phyloP scores from a whole-genome alignment of 2,329 filamentous ascomycete genomes.

The Reticulascus tulasneorum region DNA sequence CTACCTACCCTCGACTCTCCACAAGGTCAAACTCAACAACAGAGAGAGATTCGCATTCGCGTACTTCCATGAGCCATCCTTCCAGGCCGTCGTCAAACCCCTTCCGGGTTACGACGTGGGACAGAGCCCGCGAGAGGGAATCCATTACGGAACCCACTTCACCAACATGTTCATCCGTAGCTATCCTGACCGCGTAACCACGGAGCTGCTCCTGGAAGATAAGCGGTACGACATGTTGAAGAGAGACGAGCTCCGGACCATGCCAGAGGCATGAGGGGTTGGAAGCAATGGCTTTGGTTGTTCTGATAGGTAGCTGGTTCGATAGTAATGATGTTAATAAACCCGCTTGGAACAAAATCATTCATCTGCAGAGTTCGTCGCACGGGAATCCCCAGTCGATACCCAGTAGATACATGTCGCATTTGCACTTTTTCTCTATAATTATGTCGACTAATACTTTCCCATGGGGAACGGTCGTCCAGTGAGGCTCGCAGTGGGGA shows the following conservation, averaged over 20 bases:
- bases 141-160: constrained; percentile 49
- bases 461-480: too few species aligned
- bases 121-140: constrained; percentile 28
- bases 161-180: constrained; percentile 48
- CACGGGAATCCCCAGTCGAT: too few species aligned
- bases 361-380: too few species aligned
- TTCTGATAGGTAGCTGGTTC: too few species aligned
- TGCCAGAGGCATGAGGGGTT: too few species aligned
- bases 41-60: constrained; percentile 44
- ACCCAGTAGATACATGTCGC: too few species aligned
- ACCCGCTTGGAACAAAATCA: too few species aligned
- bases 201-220: constrained; percentile 29
- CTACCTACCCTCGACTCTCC: constrained; percentile 41
- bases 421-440: too few species aligned
- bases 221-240: constrained; percentile 22
- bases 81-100: constrained; percentile 39
- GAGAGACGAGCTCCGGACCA: constrained; percentile 21
- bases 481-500: too few species aligned
- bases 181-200: constrained; percentile 43
- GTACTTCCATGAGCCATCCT: constrained; percentile 49
- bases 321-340: too few species aligned
- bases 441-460: too few species aligned
- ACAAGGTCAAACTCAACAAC: constrained; percentile 48
- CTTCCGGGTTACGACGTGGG: constrained; percentile 32
- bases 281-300: too few species aligned